These are phyloP conservation scores for Lavandula angustifolia DNA, from an alignment of 257 asterid species.

Conservation along the genomic window DNA sequence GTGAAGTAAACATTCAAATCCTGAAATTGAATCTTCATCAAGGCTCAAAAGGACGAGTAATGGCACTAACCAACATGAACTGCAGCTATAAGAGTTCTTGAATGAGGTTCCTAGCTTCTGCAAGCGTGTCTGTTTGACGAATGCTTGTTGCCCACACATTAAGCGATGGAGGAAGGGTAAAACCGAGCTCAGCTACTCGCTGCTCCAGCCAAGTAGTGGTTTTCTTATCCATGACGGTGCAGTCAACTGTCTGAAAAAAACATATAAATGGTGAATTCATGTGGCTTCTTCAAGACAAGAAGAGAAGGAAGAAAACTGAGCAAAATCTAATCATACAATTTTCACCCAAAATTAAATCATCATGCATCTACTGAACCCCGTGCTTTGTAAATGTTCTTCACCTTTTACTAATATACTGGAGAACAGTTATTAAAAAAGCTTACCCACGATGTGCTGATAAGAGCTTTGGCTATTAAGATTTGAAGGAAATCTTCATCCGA, in stretches of 20 bases:
- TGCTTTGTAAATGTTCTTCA: background rate
- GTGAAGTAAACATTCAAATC: too few species aligned
- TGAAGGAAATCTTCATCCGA: conserved; percentile 50
- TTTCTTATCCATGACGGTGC: conserved; percentile 51
- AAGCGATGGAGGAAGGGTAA: conserved; percentile 48
- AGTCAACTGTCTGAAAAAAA: conserved; percentile 52
- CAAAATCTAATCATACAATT: too few species aligned
- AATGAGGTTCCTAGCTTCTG: conserved; percentile 57
- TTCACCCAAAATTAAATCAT: too few species aligned
- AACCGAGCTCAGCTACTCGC: conserved; percentile 40
- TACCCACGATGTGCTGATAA: conserved; percentile 55
- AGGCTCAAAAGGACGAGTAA: too few species aligned
- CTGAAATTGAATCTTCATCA: too few species aligned
- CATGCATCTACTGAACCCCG: background rate
- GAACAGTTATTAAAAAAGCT: conserved; percentile 25
- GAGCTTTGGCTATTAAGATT: conserved; percentile 46
- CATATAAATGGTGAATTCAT: background rate
- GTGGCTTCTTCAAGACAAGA: too few species aligned
- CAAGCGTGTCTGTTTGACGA: conserved; percentile 48
- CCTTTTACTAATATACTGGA: background rate
- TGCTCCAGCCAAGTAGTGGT: conserved; percentile 38
- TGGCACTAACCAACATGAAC: too few species aligned
- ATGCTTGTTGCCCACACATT: conserved; percentile 62
- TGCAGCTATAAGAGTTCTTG: conserved; percentile 39
- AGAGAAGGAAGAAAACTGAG: background rate